phyloP scores from a whole-genome alignment of 129 eudicot species.

The Artemisia argyi region DNA sequence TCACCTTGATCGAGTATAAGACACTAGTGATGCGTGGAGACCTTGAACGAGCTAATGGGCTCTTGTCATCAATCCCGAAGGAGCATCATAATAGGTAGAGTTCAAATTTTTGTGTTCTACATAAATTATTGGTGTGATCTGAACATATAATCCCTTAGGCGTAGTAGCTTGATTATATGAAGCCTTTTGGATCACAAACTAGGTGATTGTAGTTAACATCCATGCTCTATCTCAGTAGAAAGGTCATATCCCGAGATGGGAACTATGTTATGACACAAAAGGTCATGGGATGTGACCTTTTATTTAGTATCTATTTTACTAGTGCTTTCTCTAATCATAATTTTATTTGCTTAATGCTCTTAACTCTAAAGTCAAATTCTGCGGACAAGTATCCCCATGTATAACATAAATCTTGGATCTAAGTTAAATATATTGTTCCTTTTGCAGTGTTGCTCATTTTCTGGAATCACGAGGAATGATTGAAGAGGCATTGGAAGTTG shows the following conservation, averaged over 20 bases:
- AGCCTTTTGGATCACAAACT: background rate
- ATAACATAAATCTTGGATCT: constrained; percentile 7
- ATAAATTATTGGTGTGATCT: constrained; percentile 1
- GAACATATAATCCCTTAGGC: background rate
- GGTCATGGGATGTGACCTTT: background rate
- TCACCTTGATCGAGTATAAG: constrained; percentile 95
- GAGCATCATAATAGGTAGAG: constrained; percentile 84
- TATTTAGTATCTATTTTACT: background rate
- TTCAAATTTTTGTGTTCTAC: constrained; percentile 3
- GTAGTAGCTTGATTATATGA: background rate
- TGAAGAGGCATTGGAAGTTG: constrained; percentile 92
- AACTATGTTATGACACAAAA: background rate
- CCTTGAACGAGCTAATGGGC: constrained; percentile 77
- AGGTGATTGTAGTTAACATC: background rate
- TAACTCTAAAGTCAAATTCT: background rate
- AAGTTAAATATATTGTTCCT: constrained; percentile 12
- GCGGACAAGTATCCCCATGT: background rate
- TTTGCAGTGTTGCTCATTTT: constrained; percentile 82
- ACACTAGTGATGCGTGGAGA: constrained; percentile 99
- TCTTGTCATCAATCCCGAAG: constrained; percentile 83
- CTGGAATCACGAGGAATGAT: constrained; percentile 96
- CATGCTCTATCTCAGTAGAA: background rate
- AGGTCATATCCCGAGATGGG: no score
- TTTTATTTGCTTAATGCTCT: constrained; percentile 9
- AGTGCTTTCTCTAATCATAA: background rate